phyloP scores from a whole-genome alignment of 169 alveolate species.

The Eimeria necatrix region DNA sequence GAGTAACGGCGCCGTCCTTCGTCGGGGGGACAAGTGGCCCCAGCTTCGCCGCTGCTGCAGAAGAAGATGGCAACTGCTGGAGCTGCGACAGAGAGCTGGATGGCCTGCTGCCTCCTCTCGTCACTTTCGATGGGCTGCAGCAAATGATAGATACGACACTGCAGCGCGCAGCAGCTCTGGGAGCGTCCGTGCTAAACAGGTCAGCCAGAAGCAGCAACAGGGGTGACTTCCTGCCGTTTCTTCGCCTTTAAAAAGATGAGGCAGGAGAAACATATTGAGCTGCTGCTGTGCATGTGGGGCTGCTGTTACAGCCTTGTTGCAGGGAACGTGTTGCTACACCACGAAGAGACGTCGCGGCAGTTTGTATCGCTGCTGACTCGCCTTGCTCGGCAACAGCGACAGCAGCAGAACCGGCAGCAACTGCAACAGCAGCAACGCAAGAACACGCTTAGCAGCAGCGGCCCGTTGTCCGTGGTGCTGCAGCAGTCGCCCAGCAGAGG shows the following conservation, averaged over 20 bases:
- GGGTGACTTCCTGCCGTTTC: neutral
- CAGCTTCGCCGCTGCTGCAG: conserved; percentile 16
- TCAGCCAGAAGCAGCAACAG: conserved; percentile 53
- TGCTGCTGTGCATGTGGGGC: neutral
- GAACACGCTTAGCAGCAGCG: conserved; percentile 40
- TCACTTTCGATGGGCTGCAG: conserved; percentile 49
- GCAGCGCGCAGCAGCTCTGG: conserved; percentile 65
- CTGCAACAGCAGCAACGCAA: conserved; percentile 72
- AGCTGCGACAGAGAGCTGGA: conserved; percentile 47
- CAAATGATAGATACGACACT: conserved; percentile 52
- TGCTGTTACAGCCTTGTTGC: conserved; percentile 45
- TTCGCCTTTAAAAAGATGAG: too few relatives aligned
- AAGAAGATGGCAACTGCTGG: neutral
- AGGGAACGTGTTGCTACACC: conserved; percentile 46
- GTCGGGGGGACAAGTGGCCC: neutral
- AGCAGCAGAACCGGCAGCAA: conserved; percentile 56
- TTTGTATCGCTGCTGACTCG: conserved; percentile 57
- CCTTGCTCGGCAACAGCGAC: conserved; percentile 69
- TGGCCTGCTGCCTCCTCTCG: conserved; percentile 39
- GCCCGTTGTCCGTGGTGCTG: conserved; percentile 47
- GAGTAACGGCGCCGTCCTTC: neutral
- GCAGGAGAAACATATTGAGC: neutral
- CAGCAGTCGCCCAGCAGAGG: conserved; percentile 66
- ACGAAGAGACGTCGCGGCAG: conserved; percentile 62
- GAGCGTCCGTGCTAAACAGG: conserved; percentile 62